A percentile compares a stretch with the other conserved stretches of the same genome.
Evolutionary conservation across 2,329 filamentous ascomycete species (phyloP).

Genomic region (Fusarium stilboides): DNA sequence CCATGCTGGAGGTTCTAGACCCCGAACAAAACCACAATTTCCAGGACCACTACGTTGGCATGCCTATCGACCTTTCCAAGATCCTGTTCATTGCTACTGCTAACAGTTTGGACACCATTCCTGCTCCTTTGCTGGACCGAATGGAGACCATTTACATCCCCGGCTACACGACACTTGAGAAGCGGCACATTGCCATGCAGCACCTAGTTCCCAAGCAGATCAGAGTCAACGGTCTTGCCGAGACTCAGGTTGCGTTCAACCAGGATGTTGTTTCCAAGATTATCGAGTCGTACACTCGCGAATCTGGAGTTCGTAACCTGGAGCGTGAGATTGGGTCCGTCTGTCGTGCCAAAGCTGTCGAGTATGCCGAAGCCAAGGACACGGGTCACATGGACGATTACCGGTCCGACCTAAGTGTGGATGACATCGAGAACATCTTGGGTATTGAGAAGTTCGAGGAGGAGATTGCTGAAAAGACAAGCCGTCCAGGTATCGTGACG

Average conservation of each 20-base stretch:
- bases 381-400: constrained; percentile 77
- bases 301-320: constrained; percentile 94
- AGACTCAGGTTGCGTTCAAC: constrained; percentile 81
- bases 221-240: constrained; percentile 85
- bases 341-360: constrained; percentile 94
- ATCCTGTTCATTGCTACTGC: constrained; percentile 98
- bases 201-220: constrained; percentile 98
- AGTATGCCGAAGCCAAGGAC: constrained; percentile 93
- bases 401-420: constrained; percentile 78
- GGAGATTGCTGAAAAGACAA: constrained; percentile 90
- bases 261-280: constrained; percentile 93
- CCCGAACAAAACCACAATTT: constrained; percentile 97
- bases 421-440: constrained; percentile 90
- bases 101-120: constrained; percentile 95
- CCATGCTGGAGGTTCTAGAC: constrained; percentile 97
- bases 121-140: constrained; percentile 91
- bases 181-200: constrained; percentile 91
- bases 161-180: constrained; percentile 97
- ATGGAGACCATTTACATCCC: constrained; percentile 97
- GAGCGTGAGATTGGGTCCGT: constrained; percentile 96
- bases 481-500: constrained; percentile 92
- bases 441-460: constrained; percentile 96
- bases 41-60: constrained; percentile 95
- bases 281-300: constrained; percentile 95
- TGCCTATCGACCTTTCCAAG: constrained; percentile 95